These are phyloP conservation scores for Fusarium tricinctum DNA, from an alignment of 2,329 filamentous ascomycete species.

Conservation along the genomic window DNA sequence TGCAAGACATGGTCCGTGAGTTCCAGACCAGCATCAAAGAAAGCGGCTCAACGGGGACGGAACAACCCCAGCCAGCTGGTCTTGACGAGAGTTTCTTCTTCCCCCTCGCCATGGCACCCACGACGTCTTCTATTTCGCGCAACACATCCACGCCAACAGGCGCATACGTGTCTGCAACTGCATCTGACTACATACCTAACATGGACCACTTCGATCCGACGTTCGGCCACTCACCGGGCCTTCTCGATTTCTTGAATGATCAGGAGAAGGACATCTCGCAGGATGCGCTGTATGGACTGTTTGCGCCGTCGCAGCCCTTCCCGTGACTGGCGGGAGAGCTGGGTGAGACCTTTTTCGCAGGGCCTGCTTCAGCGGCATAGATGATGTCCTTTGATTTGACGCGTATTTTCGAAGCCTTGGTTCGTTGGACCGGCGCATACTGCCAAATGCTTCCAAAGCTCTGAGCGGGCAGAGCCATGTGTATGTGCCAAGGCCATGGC, in stretches of 20 bases:
- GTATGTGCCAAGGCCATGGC: neutral
- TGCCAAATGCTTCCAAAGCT: conserved; percentile 8
- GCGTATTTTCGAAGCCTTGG: conserved; percentile 1
- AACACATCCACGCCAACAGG: conserved; percentile 33
- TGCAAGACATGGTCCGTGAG: conserved; percentile 54
- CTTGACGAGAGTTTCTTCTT: conserved; percentile 53
- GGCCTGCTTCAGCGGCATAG: conserved; percentile 32
- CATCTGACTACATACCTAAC: conserved; percentile 41
- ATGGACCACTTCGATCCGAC: conserved; percentile 47
- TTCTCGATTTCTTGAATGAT: conserved; percentile 50
- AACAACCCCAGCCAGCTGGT: conserved; percentile 42
- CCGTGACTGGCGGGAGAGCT: conserved; percentile 45
- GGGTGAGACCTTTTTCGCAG: conserved; percentile 38
- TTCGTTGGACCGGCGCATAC: conserved; percentile 6
- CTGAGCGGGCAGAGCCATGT: neutral
- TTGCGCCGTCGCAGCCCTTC: conserved; percentile 51
- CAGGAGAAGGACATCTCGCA: conserved; percentile 53
- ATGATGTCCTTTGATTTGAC: neutral
- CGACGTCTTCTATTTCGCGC: conserved; percentile 19
- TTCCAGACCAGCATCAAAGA: conserved; percentile 52
- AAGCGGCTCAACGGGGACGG: conserved; percentile 38
- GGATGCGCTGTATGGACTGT: conserved; percentile 51
- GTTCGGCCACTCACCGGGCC: conserved; percentile 47
- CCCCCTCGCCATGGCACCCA: conserved; percentile 47
- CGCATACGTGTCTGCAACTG: conserved; percentile 38